Evolutionary conservation across 768 basidiomycete genomes (phyloP), one percentile per base, ranked within the genome.

Genomic region (Coprinopsis cinerea): DNA sequence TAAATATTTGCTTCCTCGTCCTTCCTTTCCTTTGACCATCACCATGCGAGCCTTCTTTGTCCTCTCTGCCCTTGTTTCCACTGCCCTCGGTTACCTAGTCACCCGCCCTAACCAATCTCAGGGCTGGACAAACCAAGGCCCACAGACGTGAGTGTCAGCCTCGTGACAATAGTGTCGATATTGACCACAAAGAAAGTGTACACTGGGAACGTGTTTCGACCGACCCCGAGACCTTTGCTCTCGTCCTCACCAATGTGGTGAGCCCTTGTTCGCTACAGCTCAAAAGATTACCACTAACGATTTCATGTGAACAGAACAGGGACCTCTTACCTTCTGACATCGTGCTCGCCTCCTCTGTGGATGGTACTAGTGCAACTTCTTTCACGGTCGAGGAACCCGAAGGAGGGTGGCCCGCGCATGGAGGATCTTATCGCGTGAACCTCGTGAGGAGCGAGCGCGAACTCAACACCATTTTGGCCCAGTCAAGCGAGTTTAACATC

Each of bases 371-470:
- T 14, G 55, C 64, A 0, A 66, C 67, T 13, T 59, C 56, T 2
- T 61, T 71, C 35, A 60, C 55, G 20, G 68, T 84, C 47, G 73
- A 68, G 61, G 69, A 83, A 18, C 82, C 85, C 3, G 77, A 73
- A 45, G 73, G 70, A 25, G 84, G 84, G 14, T 91, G 85, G 82
- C 80, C 82, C 4, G 55, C 55, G 11, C 40, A 63, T n/a, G 85
- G 83, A 49, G 48, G 55, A 27, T 69, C 65, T 28, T 93, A 78
- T 77, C 83, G 78, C 49, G 74, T 94, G 65, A 89, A 92, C 70
- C 64, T 93, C 23, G 79, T 83, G 53, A 58, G 70, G 56, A 72
- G 77, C 55, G 53, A 71, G 2, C 48, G 74, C 17, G 45, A 79
- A 47, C 67, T 77, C 20, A 59, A 64, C 62, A 65, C 67, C 44